These are phyloP conservation scores for Dalbergia cochinchinensis DNA, from an alignment of 306 rosid genomes.

Conservation along the genomic window DNA sequence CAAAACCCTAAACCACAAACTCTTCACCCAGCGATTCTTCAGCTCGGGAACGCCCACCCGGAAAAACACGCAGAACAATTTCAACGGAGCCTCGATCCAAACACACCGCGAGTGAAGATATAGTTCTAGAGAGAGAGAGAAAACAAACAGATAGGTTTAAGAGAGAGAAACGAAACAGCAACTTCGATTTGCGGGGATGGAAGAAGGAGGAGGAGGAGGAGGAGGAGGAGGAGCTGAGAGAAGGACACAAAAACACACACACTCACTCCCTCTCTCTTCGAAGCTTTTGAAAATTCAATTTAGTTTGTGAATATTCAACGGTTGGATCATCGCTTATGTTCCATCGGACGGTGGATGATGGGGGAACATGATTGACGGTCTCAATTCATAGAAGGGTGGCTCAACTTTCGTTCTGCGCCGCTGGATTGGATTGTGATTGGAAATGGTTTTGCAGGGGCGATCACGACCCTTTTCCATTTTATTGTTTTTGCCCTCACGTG, in stretches of 20 bases:
- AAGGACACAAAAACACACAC: slow-evolving; percentile 10
- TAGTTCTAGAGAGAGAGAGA: slow-evolving; percentile 7
- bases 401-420: slow-evolving; percentile 39
- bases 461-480: slow-evolving; percentile 6
- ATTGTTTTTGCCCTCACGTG: background rate
- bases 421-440: slow-evolving; percentile 46
- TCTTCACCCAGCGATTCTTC: slow-evolving; percentile 35
- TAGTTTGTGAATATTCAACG: slow-evolving; percentile 64
- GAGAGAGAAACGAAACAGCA: background rate
- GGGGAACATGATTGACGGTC: slow-evolving; percentile 50
- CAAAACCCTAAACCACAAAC: slow-evolving; percentile 35
- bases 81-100: slow-evolving; percentile 47
- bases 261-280: slow-evolving; percentile 87
- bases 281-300: slow-evolving; percentile 98
- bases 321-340: slow-evolving; percentile 48
- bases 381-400: slow-evolving; percentile 57
- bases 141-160: background rate
- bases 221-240: slow-evolving; percentile 11
- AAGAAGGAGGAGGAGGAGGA: slow-evolving; percentile 42
- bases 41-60: slow-evolving; percentile 58
- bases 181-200: slow-evolving; percentile 40
- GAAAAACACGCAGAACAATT: slow-evolving; percentile 44
- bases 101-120: background rate
- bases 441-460: slow-evolving; percentile 43
- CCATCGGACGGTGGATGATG: slow-evolving; percentile 55